Conservation (phyloP, 305 asterid genomes). For the Rubia occidens region DNA sequence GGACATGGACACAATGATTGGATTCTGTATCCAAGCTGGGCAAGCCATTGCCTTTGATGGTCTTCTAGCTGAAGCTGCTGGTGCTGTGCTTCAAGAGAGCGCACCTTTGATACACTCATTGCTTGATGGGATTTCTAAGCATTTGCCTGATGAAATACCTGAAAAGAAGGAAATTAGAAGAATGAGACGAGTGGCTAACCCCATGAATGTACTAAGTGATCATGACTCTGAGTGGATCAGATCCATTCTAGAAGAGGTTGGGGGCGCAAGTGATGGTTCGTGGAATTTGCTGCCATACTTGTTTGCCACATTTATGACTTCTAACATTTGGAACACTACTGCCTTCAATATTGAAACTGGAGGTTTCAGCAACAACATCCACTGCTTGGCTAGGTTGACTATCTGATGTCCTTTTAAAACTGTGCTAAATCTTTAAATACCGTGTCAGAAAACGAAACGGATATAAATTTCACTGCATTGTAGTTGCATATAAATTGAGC, state of each 20-base stretch:
- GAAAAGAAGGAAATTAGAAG: slow-evolving; percentile 86
- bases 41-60: slow-evolving; percentile 80
- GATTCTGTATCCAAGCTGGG: slow-evolving; percentile 98
- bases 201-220: slow-evolving; percentile 51
- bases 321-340: slow-evolving; percentile 74
- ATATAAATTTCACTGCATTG: background rate
- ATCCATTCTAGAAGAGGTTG: slow-evolving; percentile 78
- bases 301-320: slow-evolving; percentile 83
- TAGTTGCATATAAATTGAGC: background rate
- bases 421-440: background rate
- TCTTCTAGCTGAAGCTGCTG: slow-evolving; percentile 85
- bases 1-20: slow-evolving; percentile 95
- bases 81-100: slow-evolving; percentile 70
- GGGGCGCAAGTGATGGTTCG: slow-evolving; percentile 90
- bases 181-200: slow-evolving; percentile 77
- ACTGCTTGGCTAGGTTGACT: slow-evolving; percentile 83
- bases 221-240: slow-evolving; percentile 91
- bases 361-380: slow-evolving; percentile 88
- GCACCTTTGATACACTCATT: slow-evolving; percentile 90
- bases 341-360: slow-evolving; percentile 90
- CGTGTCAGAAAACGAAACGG: background rate
- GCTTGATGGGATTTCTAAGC: slow-evolving; percentile 63
- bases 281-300: slow-evolving; percentile 92
- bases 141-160: slow-evolving; percentile 76
- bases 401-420: background rate